Evolutionary conservation across 106 monocot genomes (phyloP).

Genomic region (Narthecium ossifragum): DNA sequence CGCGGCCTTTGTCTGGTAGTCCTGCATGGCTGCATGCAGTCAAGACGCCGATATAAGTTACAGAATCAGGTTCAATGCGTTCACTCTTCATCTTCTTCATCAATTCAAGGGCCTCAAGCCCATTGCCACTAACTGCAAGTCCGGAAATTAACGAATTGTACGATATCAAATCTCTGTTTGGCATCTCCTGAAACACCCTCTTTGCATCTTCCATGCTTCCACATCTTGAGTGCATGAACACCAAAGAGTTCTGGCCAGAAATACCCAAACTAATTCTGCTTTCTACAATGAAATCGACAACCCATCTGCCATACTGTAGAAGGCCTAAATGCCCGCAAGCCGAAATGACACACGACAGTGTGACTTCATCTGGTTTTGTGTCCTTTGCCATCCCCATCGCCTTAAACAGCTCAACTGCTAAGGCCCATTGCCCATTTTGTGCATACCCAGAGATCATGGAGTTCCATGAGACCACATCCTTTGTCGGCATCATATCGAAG

Average conservation of each 20-base stretch:
- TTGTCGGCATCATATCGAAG: constrained; percentile 27
- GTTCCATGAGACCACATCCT: constrained; percentile 32
- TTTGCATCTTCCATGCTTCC: constrained; percentile 21
- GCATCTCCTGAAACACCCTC: constrained; percentile 18
- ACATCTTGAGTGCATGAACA: constrained; percentile 32
- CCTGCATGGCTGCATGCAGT: constrained; percentile 13
- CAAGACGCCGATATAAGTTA: constrained; percentile 4
- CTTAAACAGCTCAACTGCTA: constrained; percentile 24
- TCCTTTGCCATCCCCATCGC: constrained; percentile 9
- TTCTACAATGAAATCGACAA: not conserved
- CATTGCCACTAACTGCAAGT: not conserved
- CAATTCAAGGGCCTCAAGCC: not conserved
- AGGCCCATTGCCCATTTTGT: constrained; percentile 23
- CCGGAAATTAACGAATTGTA: constrained; percentile 11
- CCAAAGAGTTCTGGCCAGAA: constrained; percentile 16
- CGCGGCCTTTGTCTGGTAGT: not conserved
- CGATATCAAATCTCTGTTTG: constrained; percentile 11
- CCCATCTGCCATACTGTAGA: constrained; percentile 21
- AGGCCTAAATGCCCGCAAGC: constrained; percentile 33
- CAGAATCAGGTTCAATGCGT: not conserved
- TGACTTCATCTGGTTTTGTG: constrained; percentile 23
- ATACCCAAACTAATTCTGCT: constrained; percentile 1
- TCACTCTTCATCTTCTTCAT: not conserved
- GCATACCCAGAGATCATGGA: constrained; percentile 35
- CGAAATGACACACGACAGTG: constrained; percentile 23